A percentile compares a stretch with the other conserved stretches of the same genome.
phyloP scores from a whole-genome alignment of 768 basidiomycete species.

The Mycena venus region DNA sequence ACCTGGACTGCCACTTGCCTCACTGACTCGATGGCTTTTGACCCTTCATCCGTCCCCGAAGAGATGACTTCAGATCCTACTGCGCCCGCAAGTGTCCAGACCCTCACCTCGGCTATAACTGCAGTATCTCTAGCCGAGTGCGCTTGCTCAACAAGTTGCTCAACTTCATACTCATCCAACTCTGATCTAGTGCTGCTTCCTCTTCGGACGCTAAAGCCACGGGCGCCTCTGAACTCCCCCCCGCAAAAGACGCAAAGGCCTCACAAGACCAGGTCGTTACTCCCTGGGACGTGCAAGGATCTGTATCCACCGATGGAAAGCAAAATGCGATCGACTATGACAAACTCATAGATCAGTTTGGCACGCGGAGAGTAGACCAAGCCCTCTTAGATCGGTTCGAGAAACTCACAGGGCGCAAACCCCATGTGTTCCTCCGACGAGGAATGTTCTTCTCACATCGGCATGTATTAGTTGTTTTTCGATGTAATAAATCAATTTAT shows the following conservation, averaged over 20 bases:
- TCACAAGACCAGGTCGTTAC: slow-evolving; percentile 84
- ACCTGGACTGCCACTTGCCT: neutral
- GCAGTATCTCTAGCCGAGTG: slow-evolving; percentile 47
- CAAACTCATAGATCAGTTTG: slow-evolving; percentile 94
- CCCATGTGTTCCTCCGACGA: slow-evolving; percentile 89
- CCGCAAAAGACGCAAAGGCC: slow-evolving; percentile 21
- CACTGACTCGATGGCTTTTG: slow-evolving; percentile 15
- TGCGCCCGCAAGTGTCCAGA: slow-evolving; percentile 40
- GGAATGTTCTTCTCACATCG: slow-evolving; percentile 99
- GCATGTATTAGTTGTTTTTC: slow-evolving; percentile 60
- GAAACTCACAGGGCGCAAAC: slow-evolving; percentile 86
- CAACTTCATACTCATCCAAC: slow-evolving; percentile 9
- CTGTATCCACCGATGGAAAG: slow-evolving; percentile 87
- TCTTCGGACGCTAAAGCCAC: slow-evolving; percentile 32
- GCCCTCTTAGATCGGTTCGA: slow-evolving; percentile 91
- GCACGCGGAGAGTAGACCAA: slow-evolving; percentile 84
- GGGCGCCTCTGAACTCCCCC: slow-evolving; percentile 8
- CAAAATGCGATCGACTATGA: slow-evolving; percentile 97
- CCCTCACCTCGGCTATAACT: slow-evolving; percentile 42
- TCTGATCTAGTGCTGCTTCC: slow-evolving; percentile 16
- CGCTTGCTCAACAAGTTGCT: slow-evolving; percentile 19
- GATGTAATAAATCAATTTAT: slow-evolving; percentile 20
- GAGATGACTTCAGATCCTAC: slow-evolving; percentile 41
- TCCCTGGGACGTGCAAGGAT: slow-evolving; percentile 98
- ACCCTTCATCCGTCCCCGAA: slow-evolving; percentile 32